Conservation (phyloP, 148 eudicot species). For the Chenopodium album region DNA sequence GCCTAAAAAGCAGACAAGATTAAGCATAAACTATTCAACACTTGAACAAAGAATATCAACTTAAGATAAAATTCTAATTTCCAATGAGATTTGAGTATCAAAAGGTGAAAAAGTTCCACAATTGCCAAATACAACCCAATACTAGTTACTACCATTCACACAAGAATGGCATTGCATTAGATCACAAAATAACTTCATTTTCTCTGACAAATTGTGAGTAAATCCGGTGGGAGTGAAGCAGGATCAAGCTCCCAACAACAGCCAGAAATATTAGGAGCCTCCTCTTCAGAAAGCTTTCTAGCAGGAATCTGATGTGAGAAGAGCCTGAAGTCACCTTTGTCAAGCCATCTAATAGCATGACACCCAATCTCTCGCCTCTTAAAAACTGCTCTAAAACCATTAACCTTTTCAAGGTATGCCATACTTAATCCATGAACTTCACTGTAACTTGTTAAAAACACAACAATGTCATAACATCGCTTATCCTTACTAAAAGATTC, state of each 20-base stretch:
- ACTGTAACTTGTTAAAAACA: slow-evolving; percentile 64
- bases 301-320: slow-evolving; percentile 95
- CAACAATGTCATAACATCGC: slow-evolving; percentile 57
- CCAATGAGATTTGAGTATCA: background rate
- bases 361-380: slow-evolving; percentile 66
- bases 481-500: slow-evolving; percentile 21
- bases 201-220: slow-evolving; percentile 35
- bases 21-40: background rate
- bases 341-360: slow-evolving; percentile 62
- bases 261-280: slow-evolving; percentile 42
- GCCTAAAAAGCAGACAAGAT: background rate
- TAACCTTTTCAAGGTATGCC: slow-evolving; percentile 79
- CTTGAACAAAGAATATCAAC: background rate
- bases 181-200: slow-evolving; percentile 15
- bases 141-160: background rate
- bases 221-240: slow-evolving; percentile 68
- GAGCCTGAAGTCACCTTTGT: slow-evolving; percentile 49
- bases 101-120: background rate
- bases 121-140: slow-evolving; percentile 14
- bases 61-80: background rate
- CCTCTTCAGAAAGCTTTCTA: slow-evolving; percentile 68
- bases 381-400: slow-evolving; percentile 70
- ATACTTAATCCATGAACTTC: slow-evolving; percentile 70
- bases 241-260: slow-evolving; percentile 96
- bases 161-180: background rate